Evolutionary conservation across 176 grass and related monocot genomes (phyloP).

Genomic region (Oryza punctata): DNA sequence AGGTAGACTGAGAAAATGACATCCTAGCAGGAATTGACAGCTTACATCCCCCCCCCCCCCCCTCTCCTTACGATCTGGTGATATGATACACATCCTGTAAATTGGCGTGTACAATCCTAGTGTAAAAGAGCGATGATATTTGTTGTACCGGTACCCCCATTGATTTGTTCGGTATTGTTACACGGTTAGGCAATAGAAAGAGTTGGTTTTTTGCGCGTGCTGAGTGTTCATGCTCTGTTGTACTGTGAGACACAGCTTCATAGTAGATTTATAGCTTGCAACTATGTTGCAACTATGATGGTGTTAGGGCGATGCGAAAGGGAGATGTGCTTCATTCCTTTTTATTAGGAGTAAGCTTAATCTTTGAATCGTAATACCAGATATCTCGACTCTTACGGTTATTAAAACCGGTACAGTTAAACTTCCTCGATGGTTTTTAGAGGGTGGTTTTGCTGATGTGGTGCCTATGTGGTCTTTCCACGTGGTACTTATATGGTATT

Average conservation of each 20-base stretch:
- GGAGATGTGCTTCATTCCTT: too few species aligned
- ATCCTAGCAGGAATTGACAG: conserved; percentile 20
- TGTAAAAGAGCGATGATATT: conserved; percentile 24
- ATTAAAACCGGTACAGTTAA: too few species aligned
- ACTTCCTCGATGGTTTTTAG: too few species aligned
- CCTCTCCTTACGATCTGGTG: not conserved
- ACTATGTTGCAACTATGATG: too few species aligned
- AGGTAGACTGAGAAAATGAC: conserved; percentile 50
- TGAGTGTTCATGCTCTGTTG: not conserved
- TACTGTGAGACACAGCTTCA: not conserved
- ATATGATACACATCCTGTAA: conserved; percentile 44
- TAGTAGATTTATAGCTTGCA: too few species aligned
- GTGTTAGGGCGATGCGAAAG: too few species aligned
- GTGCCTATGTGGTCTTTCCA: too few species aligned
- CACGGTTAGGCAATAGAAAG: conserved; percentile 17
- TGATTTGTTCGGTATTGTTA: conserved; percentile 26
- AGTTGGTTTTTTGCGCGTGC: not conserved
- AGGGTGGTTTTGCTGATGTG: too few species aligned
- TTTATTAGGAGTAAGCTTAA: too few species aligned
- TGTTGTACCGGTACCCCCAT: conserved; percentile 21
- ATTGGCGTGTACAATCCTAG: conserved; percentile 52
- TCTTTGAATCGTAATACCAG: too few species aligned
- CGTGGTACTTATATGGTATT: too few species aligned
- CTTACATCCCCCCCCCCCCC: not conserved
- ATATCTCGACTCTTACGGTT: too few species aligned